phyloP scores from a whole-genome alignment of 352 stramenopile genomes.

The Globisporangium sylvaticum region DNA sequence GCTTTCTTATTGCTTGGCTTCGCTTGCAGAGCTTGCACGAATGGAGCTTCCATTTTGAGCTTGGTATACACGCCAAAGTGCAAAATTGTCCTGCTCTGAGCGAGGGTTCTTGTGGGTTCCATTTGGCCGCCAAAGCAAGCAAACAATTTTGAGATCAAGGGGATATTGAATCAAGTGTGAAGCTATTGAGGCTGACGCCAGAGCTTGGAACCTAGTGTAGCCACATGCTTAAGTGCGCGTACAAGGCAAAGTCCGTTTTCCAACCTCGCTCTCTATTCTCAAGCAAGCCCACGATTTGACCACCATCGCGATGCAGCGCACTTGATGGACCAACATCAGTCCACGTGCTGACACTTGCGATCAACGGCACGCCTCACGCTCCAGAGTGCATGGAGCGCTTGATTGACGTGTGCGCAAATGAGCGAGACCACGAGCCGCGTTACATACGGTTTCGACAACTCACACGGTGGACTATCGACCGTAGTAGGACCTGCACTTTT shows the following conservation, averaged over 20 bases:
- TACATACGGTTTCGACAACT: slow-evolving; percentile 2
- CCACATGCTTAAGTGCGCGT: neutral
- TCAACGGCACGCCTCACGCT: neutral
- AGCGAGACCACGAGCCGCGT: neutral
- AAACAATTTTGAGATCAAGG: too few species aligned
- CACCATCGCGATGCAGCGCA: neutral
- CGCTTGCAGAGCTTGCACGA: neutral
- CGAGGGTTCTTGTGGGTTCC: neutral
- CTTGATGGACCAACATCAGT: neutral
- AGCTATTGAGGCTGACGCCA: neutral
- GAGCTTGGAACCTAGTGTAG: neutral
- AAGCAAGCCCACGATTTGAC: neutral
- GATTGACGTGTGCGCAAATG: neutral
- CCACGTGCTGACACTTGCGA: neutral
- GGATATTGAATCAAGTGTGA: neutral
- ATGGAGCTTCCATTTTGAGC: neutral
- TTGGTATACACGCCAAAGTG: neutral
- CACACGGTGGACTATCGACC: neutral
- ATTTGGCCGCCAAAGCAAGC: neutral
- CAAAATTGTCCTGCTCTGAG: neutral
- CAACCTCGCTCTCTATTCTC: neutral
- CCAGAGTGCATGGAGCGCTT: neutral
- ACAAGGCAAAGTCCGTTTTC: neutral
- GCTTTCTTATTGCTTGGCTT: neutral
- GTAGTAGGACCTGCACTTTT: neutral